phyloP scores from a whole-genome alignment of 1,284 basidiomycete species.

The Ustanciosporium gigantosporum region DNA sequence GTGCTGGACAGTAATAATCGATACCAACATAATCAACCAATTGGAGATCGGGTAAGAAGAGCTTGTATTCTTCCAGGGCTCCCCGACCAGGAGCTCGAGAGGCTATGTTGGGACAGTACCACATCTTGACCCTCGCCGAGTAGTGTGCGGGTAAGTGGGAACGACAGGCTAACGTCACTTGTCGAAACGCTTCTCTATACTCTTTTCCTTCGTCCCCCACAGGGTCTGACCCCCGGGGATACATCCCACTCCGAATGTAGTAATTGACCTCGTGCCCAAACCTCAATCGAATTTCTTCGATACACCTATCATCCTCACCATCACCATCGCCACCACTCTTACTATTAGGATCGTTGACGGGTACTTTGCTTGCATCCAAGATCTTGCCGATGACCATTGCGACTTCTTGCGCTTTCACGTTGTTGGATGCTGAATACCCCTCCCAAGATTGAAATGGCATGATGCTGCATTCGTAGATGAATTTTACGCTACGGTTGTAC shows the following conservation, averaged over 20 bases:
- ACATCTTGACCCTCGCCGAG: slow-evolving; percentile 11
- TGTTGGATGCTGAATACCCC: slow-evolving; percentile 9
- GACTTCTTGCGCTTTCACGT: slow-evolving; percentile 10
- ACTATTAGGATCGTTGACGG: too few species aligned
- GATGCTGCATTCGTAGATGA: slow-evolving; percentile 22
- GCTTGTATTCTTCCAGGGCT: slow-evolving; percentile 14
- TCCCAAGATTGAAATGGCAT: slow-evolving; percentile 30
- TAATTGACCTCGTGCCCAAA: slow-evolving; percentile 35
- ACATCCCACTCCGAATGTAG: slow-evolving; percentile 18
- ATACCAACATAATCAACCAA: slow-evolving; percentile 26
- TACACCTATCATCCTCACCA: not conserved
- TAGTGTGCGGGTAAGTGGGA: not conserved
- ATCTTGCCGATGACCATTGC: slow-evolving; percentile 9
- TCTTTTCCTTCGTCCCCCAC: slow-evolving; percentile 4
- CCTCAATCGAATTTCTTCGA: slow-evolving; percentile 8
- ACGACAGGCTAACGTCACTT: slow-evolving; percentile 14
- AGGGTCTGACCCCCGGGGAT: slow-evolving; percentile 7
- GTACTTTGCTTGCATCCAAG: slow-evolving; percentile 6
- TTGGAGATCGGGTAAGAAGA: slow-evolving; percentile 7
- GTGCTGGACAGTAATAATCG: slow-evolving; percentile 30
- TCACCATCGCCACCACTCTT: not conserved
- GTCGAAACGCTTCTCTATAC: slow-evolving; percentile 10
- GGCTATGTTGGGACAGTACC: slow-evolving; percentile 36
- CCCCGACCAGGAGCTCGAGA: slow-evolving; percentile 1
- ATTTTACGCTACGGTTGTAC: not conserved